Evolutionary conservation across 2,329 filamentous ascomycete genomes (phyloP), one percentile per base, ranked within the genome.

Genomic region (Hymenoscyphus occultus): DNA sequence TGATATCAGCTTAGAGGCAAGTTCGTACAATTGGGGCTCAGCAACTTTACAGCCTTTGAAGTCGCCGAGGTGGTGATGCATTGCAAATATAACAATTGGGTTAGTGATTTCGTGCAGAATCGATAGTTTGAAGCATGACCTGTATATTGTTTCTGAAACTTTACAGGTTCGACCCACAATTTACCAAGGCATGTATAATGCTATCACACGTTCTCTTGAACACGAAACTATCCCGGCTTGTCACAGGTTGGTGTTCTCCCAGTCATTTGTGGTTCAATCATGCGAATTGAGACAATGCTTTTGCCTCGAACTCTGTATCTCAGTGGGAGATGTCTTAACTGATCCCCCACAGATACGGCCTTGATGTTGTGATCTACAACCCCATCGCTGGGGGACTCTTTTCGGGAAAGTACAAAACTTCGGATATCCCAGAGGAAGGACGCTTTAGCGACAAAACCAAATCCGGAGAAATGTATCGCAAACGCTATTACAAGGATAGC

Each of bases 111-210:
- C n/a, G 13, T 12, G 45, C 19, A 51, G 22, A 2, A 12, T 22
- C 19, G 13, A 9, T n/a, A 32, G 16, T 42, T 45, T 40, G 35
- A 22, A 31, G 7, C 39, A 40, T 19, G 56, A 39, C 56, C n/a
- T 58, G 10, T 19, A 39, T 31, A 31, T 9, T 51, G 16, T 56
- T 54, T 35, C 40, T 51, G 14, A 61, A 51, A 16, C n/a, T n/a
- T 19, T 39, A 22, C 28, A 64, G 62, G 90, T 96, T 16, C 85
- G 69, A 12, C 69, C 69, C 19, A 66, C 90, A 0, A 86, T 96
- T 64, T 96, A 92, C 77, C 92, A 95, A 77, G 93, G 84, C 72
- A 94, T 96, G 90, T 94, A 94, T 78, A 94, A 94, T 77, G 86
- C 85, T 64, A 90, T 93, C 70, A 91, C 88, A 28, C 86, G 92